Base-by-base conservation (phyloP, 78 protist species). In the Cyanophora paradoxa region DNA sequence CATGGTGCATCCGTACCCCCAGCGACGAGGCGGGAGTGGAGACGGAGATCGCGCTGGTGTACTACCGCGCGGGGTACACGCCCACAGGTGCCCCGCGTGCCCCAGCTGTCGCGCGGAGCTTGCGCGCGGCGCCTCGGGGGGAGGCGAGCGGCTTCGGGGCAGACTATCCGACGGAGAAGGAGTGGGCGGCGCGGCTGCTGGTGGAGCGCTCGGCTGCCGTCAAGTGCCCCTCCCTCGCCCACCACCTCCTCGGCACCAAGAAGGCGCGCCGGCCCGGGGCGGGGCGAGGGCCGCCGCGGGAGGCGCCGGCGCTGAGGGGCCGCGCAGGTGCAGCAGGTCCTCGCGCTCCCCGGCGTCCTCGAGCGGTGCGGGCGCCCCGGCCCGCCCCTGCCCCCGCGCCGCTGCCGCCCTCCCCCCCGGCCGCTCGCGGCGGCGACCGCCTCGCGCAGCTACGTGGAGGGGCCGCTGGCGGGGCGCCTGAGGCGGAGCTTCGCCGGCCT, bases 41-140 rank as follows among this genome's bases (percentile, higher is more conserved):
- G 20, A 4, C 22, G 4, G 87, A 64, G 58, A 64, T 85, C 10
- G 33, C 80, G 24, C 88, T 94, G 11, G 80, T 81, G 28, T 94
- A 94, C 70, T 94, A 48, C 74, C 82, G 97, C 40, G 83, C 95
- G 8, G 97, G 95, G 4, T 94, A 94, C 72, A 66, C 86, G 22
- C 97, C 97, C 6, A n/a, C n/a, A n/a, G n/a, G n/a, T n/a, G n/a
- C n/a, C n/a, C n/a, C n/a, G n/a, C n/a, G n/a, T n/a, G n/a, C n/a
- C n/a, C n/a, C n/a, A n/a, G n/a, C n/a, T n/a, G n/a, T n/a, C n/a
- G n/a, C n/a, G n/a, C n/a, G n/a, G n/a, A n/a, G n/a, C n/a, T n/a
- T n/a, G n/a, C n/a, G n/a, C n/a, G n/a, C n/a, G n/a, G n/a, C n/a
- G n/a, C n/a, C n/a, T n/a, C n/a, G n/a, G n/a, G n/a, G n/a, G n/a